Percentiles rank a stretch among this genome's conserved stretches.
phyloP scores from a whole-genome alignment of 2,329 filamentous ascomycete species.

The Aspergillus fischeri region DNA sequence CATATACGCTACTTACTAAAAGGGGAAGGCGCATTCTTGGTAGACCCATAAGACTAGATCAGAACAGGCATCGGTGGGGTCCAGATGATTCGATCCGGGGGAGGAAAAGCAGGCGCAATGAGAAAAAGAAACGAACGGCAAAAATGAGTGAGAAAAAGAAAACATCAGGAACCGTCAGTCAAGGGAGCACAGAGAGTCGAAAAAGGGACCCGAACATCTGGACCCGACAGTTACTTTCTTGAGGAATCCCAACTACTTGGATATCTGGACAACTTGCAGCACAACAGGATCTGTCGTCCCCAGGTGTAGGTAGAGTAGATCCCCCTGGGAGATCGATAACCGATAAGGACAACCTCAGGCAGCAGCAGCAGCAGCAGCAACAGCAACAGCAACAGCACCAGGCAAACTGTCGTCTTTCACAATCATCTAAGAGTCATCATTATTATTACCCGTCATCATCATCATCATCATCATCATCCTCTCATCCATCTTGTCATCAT shows the following conservation, averaged over 20 bases:
- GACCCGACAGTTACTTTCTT: neutral
- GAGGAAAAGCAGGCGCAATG: constrained; percentile 7
- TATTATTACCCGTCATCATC: constrained; percentile 1
- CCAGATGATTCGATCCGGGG: constrained; percentile 24
- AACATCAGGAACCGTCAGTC: neutral
- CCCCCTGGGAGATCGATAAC: constrained; percentile 23
- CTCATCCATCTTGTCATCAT: neutral
- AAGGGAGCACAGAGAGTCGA: neutral
- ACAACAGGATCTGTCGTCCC: constrained; percentile 4
- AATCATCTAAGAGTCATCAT: neutral
- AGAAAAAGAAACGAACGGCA: neutral
- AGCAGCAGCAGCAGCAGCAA: neutral
- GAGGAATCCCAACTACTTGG: neutral
- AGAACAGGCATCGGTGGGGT: constrained; percentile 25
- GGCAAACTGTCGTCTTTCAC: neutral
- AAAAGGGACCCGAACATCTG: neutral
- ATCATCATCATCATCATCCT: constrained; percentile 6
- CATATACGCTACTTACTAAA: constrained; percentile 13
- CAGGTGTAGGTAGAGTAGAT: constrained; percentile 18
- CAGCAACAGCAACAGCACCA: neutral
- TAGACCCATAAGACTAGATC: constrained; percentile 21
- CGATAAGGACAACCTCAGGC: constrained; percentile 12
- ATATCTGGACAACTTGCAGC: neutral
- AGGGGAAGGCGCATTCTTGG: constrained; percentile 20
- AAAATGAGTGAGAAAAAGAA: neutral